These are phyloP conservation scores for Candida germanica DNA, from an alignment of 805 yeast genomes.

Conservation along the genomic window DNA sequence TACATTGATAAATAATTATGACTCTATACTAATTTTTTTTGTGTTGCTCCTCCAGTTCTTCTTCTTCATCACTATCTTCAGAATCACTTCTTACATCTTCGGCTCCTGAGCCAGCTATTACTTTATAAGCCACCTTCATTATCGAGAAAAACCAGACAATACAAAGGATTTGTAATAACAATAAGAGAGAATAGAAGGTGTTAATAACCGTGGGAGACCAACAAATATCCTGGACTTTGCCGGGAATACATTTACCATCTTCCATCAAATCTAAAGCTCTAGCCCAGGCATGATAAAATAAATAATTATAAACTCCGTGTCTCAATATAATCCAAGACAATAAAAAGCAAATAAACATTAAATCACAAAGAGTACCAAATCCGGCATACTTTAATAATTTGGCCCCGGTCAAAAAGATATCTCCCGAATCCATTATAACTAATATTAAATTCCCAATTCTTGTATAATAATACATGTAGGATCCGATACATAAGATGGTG, in stretches of 20 bases:
- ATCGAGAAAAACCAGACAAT: constrained; percentile 76
- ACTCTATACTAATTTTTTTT: constrained; percentile 1
- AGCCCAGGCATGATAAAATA: constrained; percentile 56
- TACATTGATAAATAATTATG: constrained; percentile 4
- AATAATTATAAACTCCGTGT: constrained; percentile 70
- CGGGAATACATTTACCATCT: constrained; percentile 39
- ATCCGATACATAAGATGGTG: constrained; percentile 59
- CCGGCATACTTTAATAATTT: constrained; percentile 77
- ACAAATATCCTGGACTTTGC: constrained; percentile 43
- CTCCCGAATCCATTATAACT: constrained; percentile 81
- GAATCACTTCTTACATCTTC: constrained; percentile 86
- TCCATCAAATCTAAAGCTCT: constrained; percentile 39
- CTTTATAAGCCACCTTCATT: constrained; percentile 63
- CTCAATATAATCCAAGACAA: constrained; percentile 67
- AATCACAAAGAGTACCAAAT: constrained; percentile 57
- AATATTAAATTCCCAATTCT: constrained; percentile 77
- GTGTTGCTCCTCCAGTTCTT: constrained; percentile 14
- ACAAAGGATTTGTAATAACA: constrained; percentile 63
- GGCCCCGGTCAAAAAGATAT: constrained; percentile 66
- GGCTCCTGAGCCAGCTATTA: constrained; percentile 69
- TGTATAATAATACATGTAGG: constrained; percentile 69
- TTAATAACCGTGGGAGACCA: constrained; percentile 46
- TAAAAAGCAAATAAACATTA: constrained; percentile 64
- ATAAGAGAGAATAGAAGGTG: constrained; percentile 53
- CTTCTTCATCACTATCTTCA: constrained; percentile 50